Conservation (phyloP, 2,329 filamentous ascomycete species). For the Cadophora malorum region DNA sequence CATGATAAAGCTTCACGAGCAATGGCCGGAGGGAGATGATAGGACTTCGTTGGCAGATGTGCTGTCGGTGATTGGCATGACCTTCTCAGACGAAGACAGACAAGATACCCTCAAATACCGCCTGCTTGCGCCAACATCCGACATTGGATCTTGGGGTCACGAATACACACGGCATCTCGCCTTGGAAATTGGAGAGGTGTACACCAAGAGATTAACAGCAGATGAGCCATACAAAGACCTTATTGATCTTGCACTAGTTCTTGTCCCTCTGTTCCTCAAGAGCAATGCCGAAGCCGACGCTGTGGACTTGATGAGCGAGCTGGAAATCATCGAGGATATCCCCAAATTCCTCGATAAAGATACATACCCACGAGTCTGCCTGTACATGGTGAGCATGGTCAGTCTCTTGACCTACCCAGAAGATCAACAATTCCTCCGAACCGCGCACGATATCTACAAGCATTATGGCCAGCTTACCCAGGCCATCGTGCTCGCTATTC, state of each 20-base stretch:
- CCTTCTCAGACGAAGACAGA: conserved; percentile 94
- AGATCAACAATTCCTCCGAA: conserved; percentile 92
- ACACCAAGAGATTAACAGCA: conserved; percentile 82
- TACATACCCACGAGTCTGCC: conserved; percentile 89
- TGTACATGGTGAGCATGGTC: conserved; percentile 99
- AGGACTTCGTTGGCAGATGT: conserved; percentile 94
- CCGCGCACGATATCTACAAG: conserved; percentile 92
- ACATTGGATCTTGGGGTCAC: conserved; percentile 97
- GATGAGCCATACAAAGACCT: conserved; percentile 87
- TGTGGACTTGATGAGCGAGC: conserved; percentile 93
- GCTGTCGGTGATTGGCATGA: conserved; percentile 97
- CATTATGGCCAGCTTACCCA: conserved; percentile 92
- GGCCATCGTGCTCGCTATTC: conserved; percentile 92
- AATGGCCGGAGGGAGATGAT: conserved; percentile 83
- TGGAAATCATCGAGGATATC: conserved; percentile 95
- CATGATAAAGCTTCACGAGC: conserved; percentile 84
- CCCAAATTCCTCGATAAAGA: conserved; percentile 90
- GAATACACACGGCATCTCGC: conserved; percentile 97
- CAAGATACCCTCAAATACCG: conserved; percentile 97
- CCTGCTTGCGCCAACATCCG: conserved; percentile 84
- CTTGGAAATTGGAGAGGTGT: conserved; percentile 94
- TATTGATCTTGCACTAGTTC: conserved; percentile 79
- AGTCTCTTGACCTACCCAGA: conserved; percentile 97
- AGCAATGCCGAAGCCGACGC: conserved; percentile 98
- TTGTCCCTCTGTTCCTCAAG: conserved; percentile 94